A percentile compares a stretch with the other conserved stretches of the same genome.
phyloP scores from a whole-genome alignment of 139 green algal species.

The Spirogloea muscicola region DNA sequence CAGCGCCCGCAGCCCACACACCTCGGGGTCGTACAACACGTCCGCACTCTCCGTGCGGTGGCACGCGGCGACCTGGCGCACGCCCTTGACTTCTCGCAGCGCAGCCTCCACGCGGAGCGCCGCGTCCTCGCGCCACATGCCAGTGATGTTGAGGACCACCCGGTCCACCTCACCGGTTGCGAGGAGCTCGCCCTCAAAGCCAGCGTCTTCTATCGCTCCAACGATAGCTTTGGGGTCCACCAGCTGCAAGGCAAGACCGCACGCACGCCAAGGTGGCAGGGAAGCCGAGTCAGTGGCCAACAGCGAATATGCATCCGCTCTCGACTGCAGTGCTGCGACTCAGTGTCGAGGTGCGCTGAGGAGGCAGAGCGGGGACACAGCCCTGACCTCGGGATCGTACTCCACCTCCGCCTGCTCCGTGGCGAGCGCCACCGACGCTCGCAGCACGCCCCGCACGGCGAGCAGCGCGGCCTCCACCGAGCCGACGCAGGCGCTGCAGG shows the following conservation, averaged over 20 bases:
- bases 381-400: too few species aligned
- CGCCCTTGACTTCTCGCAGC: constrained; percentile 18
- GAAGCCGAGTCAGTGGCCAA: too few species aligned
- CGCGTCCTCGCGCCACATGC: constrained; percentile 5
- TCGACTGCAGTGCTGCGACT: background rate
- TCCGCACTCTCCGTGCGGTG: constrained; percentile 27
- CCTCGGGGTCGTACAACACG: constrained; percentile 61
- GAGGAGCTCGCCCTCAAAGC: constrained; percentile 53
- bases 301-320: too few species aligned
- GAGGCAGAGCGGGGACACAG: constrained; percentile 46
- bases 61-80: constrained; percentile 26
- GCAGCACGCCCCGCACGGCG: constrained; percentile 56
- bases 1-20: constrained; percentile 64
- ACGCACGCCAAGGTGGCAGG: too few species aligned
- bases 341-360: background rate
- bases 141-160: constrained; percentile 37
- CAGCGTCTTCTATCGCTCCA: constrained; percentile 54
- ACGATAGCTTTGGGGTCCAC: constrained; percentile 41
- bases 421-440: constrained; percentile 59
- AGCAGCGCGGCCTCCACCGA: constrained; percentile 66
- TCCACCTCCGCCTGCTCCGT: constrained; percentile 60
- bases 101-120: constrained; percentile 26
- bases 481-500: constrained; percentile 68
- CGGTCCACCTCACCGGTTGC: constrained; percentile 13
- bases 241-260: too few species aligned